Conservation (phyloP, 768 basidiomycete genomes). For the Xerocomellus chrysenteron region DNA sequence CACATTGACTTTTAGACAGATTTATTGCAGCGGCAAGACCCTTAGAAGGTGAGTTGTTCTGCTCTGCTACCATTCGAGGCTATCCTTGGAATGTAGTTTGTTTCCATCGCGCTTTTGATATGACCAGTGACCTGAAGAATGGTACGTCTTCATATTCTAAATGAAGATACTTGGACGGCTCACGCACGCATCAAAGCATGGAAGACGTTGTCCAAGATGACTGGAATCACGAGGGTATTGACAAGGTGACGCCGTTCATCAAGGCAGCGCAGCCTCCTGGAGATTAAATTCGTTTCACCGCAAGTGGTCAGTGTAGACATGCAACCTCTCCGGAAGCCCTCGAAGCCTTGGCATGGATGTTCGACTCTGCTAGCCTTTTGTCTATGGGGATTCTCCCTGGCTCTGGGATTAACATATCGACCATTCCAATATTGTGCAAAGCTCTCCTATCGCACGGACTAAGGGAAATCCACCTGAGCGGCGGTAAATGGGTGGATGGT, state of each 20-base stretch:
- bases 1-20: constrained; percentile 32
- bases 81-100: constrained; percentile 48
- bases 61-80: not conserved
- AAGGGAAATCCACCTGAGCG: constrained; percentile 74
- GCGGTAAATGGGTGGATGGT: constrained; percentile 60
- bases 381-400: constrained; percentile 59
- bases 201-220: constrained; percentile 50
- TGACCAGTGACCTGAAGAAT: constrained; percentile 54
- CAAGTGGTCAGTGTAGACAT: constrained; percentile 53
- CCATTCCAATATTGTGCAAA: constrained; percentile 48
- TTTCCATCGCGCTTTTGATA: constrained; percentile 79
- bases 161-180: not conserved
- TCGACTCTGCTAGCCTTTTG: constrained; percentile 22
- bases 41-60: constrained; percentile 50
- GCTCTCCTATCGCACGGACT: constrained; percentile 56
- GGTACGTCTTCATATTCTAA: constrained; percentile 37
- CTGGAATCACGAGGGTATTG: constrained; percentile 70
- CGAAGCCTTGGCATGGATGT: constrained; percentile 40
- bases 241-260: constrained; percentile 57
- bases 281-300: not conserved
- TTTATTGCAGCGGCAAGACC: constrained; percentile 58
- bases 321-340: constrained; percentile 42
- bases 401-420: constrained; percentile 67
- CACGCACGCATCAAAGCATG: constrained; percentile 20
- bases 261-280: not conserved